Evolutionary conservation across 192 early-diverging fungal species (phyloP).

Genomic region (Coemansia sp.): DNA sequence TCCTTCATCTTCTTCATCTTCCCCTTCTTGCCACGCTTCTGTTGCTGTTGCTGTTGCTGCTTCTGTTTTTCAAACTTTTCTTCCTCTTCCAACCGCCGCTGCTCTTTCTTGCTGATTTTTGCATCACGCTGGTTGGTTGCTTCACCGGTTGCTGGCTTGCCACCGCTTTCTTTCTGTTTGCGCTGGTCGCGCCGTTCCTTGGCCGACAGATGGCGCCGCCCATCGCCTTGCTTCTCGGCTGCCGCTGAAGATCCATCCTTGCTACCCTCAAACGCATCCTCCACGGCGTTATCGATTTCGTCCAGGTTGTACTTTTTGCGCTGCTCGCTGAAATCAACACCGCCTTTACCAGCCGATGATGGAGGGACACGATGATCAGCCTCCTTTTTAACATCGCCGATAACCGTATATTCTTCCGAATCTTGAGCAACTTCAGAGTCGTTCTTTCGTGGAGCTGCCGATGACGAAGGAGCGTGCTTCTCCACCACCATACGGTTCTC

Average conservation of each 20-base stretch:
- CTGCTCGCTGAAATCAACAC: constrained; percentile 37
- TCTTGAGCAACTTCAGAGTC: constrained; percentile 6
- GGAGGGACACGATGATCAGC: not conserved
- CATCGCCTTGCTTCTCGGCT: not conserved
- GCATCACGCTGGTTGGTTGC: not conserved
- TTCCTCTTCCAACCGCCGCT: constrained; percentile 29
- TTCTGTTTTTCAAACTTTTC: constrained; percentile 36
- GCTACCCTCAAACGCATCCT: constrained; percentile 21
- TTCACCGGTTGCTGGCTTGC: not conserved
- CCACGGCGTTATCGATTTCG: constrained; percentile 45
- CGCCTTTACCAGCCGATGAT: not conserved
- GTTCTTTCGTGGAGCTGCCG: not conserved
- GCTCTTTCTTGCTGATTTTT: constrained; percentile 44
- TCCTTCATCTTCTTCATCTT: constrained; percentile 91
- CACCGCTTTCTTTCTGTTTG: constrained; percentile 55
- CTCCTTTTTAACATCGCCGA: constrained; percentile 11
- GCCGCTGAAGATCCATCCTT: not conserved
- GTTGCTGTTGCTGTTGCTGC: constrained; percentile 32
- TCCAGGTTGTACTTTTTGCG: constrained; percentile 57
- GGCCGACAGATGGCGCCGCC: constrained; percentile 63
- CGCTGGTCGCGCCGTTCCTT: constrained; percentile 83
- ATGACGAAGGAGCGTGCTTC: not conserved
- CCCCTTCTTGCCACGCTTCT: constrained; percentile 79
- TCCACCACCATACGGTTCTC: constrained; percentile 20
- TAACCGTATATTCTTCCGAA: constrained; percentile 9